Evolutionary conservation across 768 basidiomycete species (phyloP).

Genomic region (Krasilnikovozyma curviuscula): DNA sequence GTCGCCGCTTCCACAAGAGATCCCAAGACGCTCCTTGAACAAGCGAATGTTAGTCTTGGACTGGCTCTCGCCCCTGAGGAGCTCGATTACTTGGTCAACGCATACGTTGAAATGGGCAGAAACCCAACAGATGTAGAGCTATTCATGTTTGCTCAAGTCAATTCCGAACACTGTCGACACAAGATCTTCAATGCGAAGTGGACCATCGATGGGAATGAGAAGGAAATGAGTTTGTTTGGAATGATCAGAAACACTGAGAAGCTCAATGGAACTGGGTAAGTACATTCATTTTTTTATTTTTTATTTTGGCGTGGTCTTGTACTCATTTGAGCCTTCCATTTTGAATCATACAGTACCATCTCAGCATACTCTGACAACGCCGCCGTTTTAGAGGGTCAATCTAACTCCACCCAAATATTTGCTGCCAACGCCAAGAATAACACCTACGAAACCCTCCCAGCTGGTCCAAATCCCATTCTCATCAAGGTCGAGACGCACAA

Average conservation of each 20-base stretch:
- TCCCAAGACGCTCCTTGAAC: conserved; percentile 36
- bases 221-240: conserved; percentile 62
- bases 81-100: conserved; percentile 75
- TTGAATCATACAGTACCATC: conserved; percentile 57
- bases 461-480: conserved; percentile 55
- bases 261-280: no score
- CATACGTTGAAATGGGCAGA: conserved; percentile 49
- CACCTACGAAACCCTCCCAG: conserved; percentile 15
- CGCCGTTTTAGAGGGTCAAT: conserved; percentile 63
- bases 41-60: conserved; percentile 67
- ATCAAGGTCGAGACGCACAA: conserved; percentile 99
- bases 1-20: no score
- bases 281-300: no score
- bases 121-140: conserved; percentile 93
- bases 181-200: conserved; percentile 98
- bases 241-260: conserved; percentile 96
- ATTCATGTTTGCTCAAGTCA: conserved; percentile 99
- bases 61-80: conserved; percentile 78
- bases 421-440: conserved; percentile 27
- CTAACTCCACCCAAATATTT: conserved; percentile 48
- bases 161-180: conserved; percentile 98
- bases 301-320: no score
- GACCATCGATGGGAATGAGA: conserved; percentile 54
- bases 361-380: conserved; percentile 98
- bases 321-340: no score